Evolutionary conservation across 176 grass and related monocot species (phyloP).

Genomic region (Aegilops umbellulata): DNA sequence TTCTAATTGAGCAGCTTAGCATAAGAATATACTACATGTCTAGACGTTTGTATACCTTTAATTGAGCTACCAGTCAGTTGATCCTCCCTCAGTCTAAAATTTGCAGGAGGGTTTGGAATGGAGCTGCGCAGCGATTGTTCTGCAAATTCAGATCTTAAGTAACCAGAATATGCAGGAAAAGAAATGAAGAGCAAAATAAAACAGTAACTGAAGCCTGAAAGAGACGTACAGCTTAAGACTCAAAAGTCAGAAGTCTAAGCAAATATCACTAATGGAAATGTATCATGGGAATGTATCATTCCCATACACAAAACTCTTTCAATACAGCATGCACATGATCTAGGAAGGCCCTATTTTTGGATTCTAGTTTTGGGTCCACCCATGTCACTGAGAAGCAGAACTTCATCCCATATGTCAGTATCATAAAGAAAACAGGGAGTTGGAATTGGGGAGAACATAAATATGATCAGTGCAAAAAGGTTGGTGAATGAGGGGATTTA

Average conservation of each 20-base stretch:
- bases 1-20: conserved; percentile 27
- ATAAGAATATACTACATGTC: conserved; percentile 16
- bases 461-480: not conserved
- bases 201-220: not conserved
- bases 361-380: not conserved
- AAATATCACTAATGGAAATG: not conserved
- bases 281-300: not conserved
- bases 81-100: conserved; percentile 89
- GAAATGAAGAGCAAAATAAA: conserved; percentile 14
- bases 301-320: conserved; percentile 1
- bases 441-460: not conserved
- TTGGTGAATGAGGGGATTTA: conserved; percentile 3
- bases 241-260: not conserved
- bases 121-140: conserved; percentile 78
- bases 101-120: conserved; percentile 77
- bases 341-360: not conserved
- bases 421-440: not conserved
- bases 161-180: conserved; percentile 12
- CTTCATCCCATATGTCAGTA: not conserved
- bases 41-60: conserved; percentile 55
- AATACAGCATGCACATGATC: not conserved
- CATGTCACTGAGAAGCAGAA: not conserved
- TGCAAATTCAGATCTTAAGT: conserved; percentile 51
- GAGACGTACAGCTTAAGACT: not conserved
- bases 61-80: conserved; percentile 84